Percentiles rank a stretch among this genome's conserved stretches.
Conservation (phyloP, 441 rosid species). For the Populus hybrid region DNA sequence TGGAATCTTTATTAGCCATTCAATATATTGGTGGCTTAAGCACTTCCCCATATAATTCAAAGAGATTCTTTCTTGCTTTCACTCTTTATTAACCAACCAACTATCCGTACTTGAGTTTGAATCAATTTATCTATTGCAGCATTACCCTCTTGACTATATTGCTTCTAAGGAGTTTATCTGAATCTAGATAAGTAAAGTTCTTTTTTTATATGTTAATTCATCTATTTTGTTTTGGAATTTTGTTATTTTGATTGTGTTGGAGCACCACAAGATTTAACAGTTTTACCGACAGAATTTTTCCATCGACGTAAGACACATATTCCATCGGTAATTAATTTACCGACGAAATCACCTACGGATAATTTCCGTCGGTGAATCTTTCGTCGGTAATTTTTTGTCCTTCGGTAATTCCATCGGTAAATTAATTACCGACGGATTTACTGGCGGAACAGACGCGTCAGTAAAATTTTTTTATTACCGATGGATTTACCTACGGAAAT, state of each 20-base stretch:
- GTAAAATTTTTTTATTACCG: too few relatives aligned
- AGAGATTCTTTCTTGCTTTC: background rate
- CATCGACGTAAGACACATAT: too few relatives aligned
- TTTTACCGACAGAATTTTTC: too few relatives aligned
- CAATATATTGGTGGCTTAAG: conserved; percentile 1
- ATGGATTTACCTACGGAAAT: too few relatives aligned
- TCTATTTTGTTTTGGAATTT: background rate
- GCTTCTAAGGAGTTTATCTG: background rate
- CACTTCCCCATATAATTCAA: background rate
- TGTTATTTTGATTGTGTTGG: background rate
- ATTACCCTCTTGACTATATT: background rate
- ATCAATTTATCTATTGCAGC: background rate
- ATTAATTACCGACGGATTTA: too few relatives aligned
- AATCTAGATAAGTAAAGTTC: background rate
- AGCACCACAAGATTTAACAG: too few relatives aligned
- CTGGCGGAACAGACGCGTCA: too few relatives aligned
- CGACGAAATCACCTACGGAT: too few relatives aligned
- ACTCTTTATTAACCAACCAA: background rate
- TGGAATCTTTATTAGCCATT: background rate
- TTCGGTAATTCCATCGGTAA: too few relatives aligned
- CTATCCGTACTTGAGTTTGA: background rate
- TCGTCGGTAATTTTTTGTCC: too few relatives aligned
- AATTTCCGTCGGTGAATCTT: too few relatives aligned
- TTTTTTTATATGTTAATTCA: background rate
- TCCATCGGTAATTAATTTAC: too few relatives aligned